Evolutionary conservation across 2,329 filamentous ascomycete species (phyloP).

Genomic region (Exophiala sp.): DNA sequence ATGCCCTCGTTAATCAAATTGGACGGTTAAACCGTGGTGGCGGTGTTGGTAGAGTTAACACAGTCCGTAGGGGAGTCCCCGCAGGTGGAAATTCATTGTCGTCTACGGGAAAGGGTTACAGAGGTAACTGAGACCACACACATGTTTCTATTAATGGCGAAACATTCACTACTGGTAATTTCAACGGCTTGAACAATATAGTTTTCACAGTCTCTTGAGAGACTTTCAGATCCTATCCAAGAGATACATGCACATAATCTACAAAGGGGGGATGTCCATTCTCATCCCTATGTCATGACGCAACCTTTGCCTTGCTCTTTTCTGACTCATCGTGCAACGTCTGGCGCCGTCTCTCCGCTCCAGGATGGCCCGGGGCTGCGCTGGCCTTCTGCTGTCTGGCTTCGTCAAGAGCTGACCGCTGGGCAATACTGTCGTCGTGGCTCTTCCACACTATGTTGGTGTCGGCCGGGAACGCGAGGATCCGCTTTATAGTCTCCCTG

Average conservation of each 20-base stretch:
- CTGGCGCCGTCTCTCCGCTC: slow-evolving; percentile 39
- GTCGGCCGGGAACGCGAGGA: slow-evolving; percentile 77
- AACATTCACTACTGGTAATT: background rate
- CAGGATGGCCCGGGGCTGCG: slow-evolving; percentile 32
- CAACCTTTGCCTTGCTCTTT: slow-evolving; percentile 39
- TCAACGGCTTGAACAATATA: background rate
- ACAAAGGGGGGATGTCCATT: slow-evolving; percentile 10
- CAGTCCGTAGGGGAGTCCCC: too few relatives aligned
- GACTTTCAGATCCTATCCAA: slow-evolving; percentile 16
- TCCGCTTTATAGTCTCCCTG: slow-evolving; percentile 89
- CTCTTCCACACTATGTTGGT: slow-evolving; percentile 93
- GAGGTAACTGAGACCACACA: too few relatives aligned
- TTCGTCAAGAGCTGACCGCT: slow-evolving; percentile 84
- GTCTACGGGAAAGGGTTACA: too few relatives aligned
- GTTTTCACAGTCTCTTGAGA: background rate
- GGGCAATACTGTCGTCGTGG: slow-evolving; percentile 91
- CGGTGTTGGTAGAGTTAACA: too few relatives aligned
- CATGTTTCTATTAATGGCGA: too few relatives aligned
- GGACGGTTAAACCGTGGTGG: too few relatives aligned
- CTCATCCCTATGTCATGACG: slow-evolving; percentile 30
- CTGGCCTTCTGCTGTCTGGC: slow-evolving; percentile 74
- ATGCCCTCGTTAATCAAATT: too few relatives aligned
- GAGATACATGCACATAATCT: slow-evolving; percentile 16
- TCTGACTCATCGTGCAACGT: slow-evolving; percentile 41
- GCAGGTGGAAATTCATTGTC: too few relatives aligned